Base-by-base conservation (phyloP, 2,329 filamentous ascomycete genomes). In the Aspergillus clavatus region DNA sequence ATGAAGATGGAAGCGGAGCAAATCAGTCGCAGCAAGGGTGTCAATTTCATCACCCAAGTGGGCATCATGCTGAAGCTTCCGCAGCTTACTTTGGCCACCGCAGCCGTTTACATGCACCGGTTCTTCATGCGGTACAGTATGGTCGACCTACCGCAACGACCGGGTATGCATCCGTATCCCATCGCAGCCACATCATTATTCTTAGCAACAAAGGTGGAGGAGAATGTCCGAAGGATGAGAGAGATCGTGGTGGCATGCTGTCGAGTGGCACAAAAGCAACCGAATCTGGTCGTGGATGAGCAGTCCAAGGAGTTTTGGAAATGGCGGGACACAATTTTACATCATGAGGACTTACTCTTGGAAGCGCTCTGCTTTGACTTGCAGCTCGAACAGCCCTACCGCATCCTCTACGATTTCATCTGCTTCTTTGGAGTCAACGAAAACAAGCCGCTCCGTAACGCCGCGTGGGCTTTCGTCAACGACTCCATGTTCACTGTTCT, bases 241-340 rank as follows among this genome's bases (percentile, higher is more conserved):
- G 89, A 96, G 54, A 78, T 98, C 48, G 91, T 98, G 54, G 85
- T 96, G 24, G 88, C 90, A 1, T 93, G 95, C 58, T 93, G 89
- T 48, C 88, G 91, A 54, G 89, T 96, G 16, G 93, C 91, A 22
- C 89, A 96, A 68, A 97, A 98, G 72, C 91, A 97, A 57, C 77
- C 88, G 1, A 87, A 89, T 58, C 80, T 96, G 47, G 76, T 91
- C 43, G 87, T 97, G 42, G 93, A 98, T 63, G 93, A 97, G 69
- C 90, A 97, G 67, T 94, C 87, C 56, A 97, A 96, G 62, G 93
- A 98, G 63, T 98, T 93, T 65, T 98, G 93, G 93, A 82, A 87
- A 60, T 98, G 93, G 93, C 82, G 89, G 50, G 93, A 98, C 63
- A 93, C 86, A 47, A 95, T 98, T 46, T 74, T 97, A 11, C 84